Evolutionary conservation across 2,329 filamentous ascomycete species (phyloP), one percentile per base, ranked within the genome.

Genomic region (Arthrobotrys musiformis): DNA sequence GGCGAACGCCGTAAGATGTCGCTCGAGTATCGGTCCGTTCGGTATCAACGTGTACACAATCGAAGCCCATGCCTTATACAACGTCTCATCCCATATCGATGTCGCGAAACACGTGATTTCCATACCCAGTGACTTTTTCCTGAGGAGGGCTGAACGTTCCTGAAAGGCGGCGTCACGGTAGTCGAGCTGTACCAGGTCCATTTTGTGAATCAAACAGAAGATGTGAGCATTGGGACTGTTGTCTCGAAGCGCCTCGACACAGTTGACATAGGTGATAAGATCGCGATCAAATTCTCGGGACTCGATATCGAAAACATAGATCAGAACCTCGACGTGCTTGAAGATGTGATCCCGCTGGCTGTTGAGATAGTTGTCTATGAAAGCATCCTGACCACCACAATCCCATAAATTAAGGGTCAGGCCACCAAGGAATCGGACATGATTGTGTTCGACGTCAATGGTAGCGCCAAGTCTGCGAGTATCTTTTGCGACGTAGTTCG

Each of bases 221-320:
- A 99, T 91, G 83, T 92, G 92, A 79, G 94, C 93, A 35, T 85
- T 85, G 1, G 89, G 89, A 56, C 92, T 96, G 86, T 90, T 97
- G 85, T 98, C 94, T 68, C 91, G 88, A 42, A 99, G 87, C 0
- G 95, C 95, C 60, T 91, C 89, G 80, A 98, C 93, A 83, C 98
- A 95, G 80, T 92, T 91, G 63, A 91, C 90, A 86, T 98, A 99
- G 73, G 93, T 97, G 70, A 94, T 90, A 63, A 98, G 89, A 83
- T 99, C 95, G 81, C 93, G 91, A 79, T 95, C 92, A 81, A 97
- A 93, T 83, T 98, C 95, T 82, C 93, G 91, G 17, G 93, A 97
- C 84, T 98, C 95, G 80, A 98, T 96, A 83, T 99, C 95, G 85
- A 99, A 99, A 84, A 99, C 95, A 86, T 99, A 99, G 84, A 99